Base-by-base conservation (phyloP, 2,329 filamentous ascomycete genomes). In the Hypoxylon sp. region DNA sequence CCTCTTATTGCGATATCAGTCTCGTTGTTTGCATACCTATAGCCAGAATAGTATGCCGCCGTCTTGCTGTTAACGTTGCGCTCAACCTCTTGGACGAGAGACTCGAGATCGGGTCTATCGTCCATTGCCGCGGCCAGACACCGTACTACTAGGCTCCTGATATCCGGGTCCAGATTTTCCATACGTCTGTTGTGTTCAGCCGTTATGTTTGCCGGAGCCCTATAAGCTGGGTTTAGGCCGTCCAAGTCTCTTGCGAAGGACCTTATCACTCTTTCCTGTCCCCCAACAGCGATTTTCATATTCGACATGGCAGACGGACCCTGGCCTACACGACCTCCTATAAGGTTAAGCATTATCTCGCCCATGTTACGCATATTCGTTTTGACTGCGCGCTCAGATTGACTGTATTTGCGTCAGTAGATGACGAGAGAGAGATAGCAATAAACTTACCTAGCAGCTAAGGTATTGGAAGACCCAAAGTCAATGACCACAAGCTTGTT, bases 401-500 rank as follows among this genome's bases (percentile, higher is more conserved):
- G 23, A 8, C 62, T 64, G 9, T 5, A 13, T 1, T 6, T 5
- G 2, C 0, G 31, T 64, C 48, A 62, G 55, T 31, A 33, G 40
- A 10, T 3, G 5, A 17, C 49, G 0, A 21, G 2, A 7, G 6
- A 6, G 24, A 9, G 15, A 3, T 21, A 21, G 9, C 9, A 17
- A 23, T 24, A 3, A 1, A 40, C 58, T 59, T 40, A 65, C 60
- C 43, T 17, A 1, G 18, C 31, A n/a, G 51, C 45, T 23, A 60
- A 5, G 10, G 54, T 55, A 7, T 54, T 35, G 23, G 50, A 37
- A 24, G 41, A 42, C 18, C 66, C 66, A 27, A 68, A 67, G 51
- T 68, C 66, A 37, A 68, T 67, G 15, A 67, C 43, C 38, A 63
- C 63, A 4, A 68, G 48, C 7, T 62, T 41, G 0, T 64, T 63